Evolutionary conservation across 2,329 filamentous ascomycete species (phyloP), one percentile per base, ranked within the genome.

Genomic region (Diaporthe sp.): DNA sequence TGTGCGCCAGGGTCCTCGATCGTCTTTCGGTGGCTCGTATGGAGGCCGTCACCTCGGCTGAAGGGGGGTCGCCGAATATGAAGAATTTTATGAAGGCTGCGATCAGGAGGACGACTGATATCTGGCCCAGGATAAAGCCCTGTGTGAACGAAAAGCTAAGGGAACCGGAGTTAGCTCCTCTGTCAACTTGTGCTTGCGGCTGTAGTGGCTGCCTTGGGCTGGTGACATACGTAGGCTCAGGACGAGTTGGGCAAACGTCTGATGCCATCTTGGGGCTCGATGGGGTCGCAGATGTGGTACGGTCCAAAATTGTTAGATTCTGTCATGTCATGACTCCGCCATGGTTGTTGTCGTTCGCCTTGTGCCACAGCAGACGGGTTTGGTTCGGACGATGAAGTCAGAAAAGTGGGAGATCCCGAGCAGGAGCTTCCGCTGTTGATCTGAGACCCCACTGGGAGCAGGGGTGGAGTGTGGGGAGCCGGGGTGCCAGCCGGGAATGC

Each of bases 21-120:
- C 93, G 91, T 37, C 94, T 91, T 79, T 95, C 92, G 15, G 93
- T 93, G 75, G 94, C 94, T 79, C 94, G 92, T 58, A 94, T 87
- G 10, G 94, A 89, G 17, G 95, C 94, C 28, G 94, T 94, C 73
- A 93, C 92, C 78, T 98, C 95, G 77, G 95, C 90, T 1, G 94
- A 95, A 0, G 95, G 95, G 7, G 95, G 92, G 82, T 98, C 97
- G 80, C 97, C 97, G 82, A 99, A 98, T 82, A 99, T 98, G 90
- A 99, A 99, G 91, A 98, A 99, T 84, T 98, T 98, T 85, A 99
- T 98, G 86, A 99, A 98, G 79, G 94, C 95, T 78, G 95, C 96
- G 77, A 99, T 92, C 53, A 99, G 89, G 34, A 98, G 87, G 20
- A 98, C 94, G 61, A 99, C 94, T 2, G 95, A 98, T 71, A 99